phyloP scores from a whole-genome alignment of 169 alveolate genomes.

The Cystoisospora suis region DNA sequence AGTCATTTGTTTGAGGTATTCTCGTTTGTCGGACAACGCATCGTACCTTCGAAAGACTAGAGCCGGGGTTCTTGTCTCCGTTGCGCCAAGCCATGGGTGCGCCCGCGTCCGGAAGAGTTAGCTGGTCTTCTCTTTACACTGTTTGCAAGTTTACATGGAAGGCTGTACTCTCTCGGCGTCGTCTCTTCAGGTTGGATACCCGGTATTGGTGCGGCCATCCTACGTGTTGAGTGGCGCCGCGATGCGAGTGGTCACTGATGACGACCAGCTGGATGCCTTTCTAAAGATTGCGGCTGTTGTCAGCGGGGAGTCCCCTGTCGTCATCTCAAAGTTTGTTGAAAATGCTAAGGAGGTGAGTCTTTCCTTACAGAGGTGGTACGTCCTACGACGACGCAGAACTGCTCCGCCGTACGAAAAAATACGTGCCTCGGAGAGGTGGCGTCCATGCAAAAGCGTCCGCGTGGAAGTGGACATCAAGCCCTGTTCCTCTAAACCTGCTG shows the following conservation, averaged over 20 bases:
- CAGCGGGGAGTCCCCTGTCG: constrained; percentile 87
- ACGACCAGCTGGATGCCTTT: constrained; percentile 76
- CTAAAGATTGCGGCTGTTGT: constrained; percentile 82
- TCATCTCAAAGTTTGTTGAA: constrained; percentile 82
- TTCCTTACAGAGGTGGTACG: neutral
- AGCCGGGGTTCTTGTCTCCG: no score
- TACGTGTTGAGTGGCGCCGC: constrained; percentile 91
- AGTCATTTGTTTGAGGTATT: no score
- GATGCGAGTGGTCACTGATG: constrained; percentile 84
- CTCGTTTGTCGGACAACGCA: no score
- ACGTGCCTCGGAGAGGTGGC: neutral
- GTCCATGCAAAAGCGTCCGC: neutral
- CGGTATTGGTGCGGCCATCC: constrained; percentile 90
- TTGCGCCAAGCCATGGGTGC: no score
- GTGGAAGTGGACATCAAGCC: neutral
- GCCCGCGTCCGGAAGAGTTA: no score
- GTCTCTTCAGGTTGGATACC: constrained; percentile 77
- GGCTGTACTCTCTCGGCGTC: no score
- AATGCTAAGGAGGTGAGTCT: constrained; percentile 64
- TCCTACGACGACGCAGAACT: neutral
- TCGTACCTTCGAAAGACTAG: no score
- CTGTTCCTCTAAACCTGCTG: no score
- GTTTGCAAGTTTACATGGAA: no score
- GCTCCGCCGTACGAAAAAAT: neutral
- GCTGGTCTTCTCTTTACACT: no score